phyloP scores from a whole-genome alignment of 1,284 basidiomycete species.

The Ustilago crameri region DNA sequence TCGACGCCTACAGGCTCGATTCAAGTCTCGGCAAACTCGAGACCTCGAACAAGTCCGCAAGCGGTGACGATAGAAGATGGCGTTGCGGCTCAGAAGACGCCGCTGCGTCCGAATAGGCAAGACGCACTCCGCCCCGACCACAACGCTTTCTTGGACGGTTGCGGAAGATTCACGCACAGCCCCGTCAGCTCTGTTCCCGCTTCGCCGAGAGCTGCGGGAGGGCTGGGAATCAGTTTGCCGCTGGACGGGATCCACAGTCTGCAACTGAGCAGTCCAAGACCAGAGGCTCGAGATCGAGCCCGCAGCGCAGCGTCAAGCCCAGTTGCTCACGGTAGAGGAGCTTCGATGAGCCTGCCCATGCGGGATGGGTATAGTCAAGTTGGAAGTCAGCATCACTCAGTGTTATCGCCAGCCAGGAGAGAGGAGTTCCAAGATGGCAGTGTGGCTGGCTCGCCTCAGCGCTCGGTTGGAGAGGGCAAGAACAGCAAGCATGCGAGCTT shows the following conservation, averaged over 20 bases:
- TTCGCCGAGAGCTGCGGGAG: neutral
- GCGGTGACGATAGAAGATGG: neutral
- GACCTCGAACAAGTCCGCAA: slow-evolving; percentile 1
- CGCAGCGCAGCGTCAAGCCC: slow-evolving; percentile 22
- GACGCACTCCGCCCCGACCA: no score
- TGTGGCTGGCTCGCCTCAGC: slow-evolving; percentile 24
- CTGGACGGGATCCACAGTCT: slow-evolving; percentile 20
- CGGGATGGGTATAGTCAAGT: neutral
- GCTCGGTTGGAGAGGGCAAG: slow-evolving; percentile 2
- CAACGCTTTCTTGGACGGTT: neutral
- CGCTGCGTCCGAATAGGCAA: no score
- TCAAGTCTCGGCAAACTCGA: neutral
- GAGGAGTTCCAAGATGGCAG: neutral
- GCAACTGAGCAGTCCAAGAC: slow-evolving; percentile 3
- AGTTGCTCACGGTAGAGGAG: slow-evolving; percentile 18
- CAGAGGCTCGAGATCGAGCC: neutral
- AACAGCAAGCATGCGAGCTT: slow-evolving; percentile 15
- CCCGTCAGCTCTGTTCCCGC: neutral
- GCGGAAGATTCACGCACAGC: neutral
- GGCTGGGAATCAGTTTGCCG: slow-evolving; percentile 19
- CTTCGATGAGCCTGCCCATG: slow-evolving; percentile 16
- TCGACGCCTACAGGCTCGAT: slow-evolving; percentile 12
- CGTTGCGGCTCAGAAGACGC: no score
- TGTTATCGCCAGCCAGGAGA: neutral
- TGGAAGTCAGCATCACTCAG: neutral